A percentile compares a stretch with the other conserved stretches of the same genome.
Evolutionary conservation across 1,139 yeast species (phyloP).

Genomic region (Saccharomyces hybrid): DNA sequence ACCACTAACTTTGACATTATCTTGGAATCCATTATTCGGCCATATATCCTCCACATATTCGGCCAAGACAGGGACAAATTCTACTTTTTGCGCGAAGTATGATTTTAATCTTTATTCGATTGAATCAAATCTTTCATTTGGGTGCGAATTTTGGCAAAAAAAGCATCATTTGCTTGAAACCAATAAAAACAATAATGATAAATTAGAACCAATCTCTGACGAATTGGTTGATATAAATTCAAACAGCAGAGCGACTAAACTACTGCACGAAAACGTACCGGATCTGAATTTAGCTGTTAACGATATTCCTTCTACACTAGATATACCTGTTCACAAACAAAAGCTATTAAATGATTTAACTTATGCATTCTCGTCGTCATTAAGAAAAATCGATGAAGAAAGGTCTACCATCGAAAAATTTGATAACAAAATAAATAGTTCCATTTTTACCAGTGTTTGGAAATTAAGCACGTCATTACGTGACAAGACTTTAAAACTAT

Average conservation of each 20-base stretch:
- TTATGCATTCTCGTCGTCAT: constrained; percentile 28
- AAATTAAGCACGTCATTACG: constrained; percentile 67
- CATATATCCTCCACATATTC: constrained; percentile 85
- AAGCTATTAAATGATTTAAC: constrained; percentile 27
- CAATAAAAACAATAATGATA: background rate
- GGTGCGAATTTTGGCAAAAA: constrained; percentile 64
- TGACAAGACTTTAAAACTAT: constrained; percentile 50
- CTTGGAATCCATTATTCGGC: constrained; percentile 86
- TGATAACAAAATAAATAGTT: constrained; percentile 43
- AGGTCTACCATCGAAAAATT: constrained; percentile 47
- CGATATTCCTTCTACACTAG: background rate
- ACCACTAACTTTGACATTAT: constrained; percentile 80
- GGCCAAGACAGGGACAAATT: constrained; percentile 65
- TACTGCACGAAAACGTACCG: background rate
- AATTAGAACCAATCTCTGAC: background rate
- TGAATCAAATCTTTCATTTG: constrained; percentile 77
- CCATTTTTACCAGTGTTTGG: constrained; percentile 61
- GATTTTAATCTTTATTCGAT: constrained; percentile 90
- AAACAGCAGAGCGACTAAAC: background rate
- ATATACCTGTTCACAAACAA: constrained; percentile 7
- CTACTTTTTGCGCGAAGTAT: constrained; percentile 77
- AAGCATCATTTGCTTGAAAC: background rate
- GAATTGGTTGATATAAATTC: constrained; percentile 5
- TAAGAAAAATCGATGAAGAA: constrained; percentile 27
- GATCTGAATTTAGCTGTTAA: background rate